Percentiles rank a stretch among this genome's conserved stretches.
These are phyloP conservation scores for Penicillium alfredii DNA, from an alignment of 495 filamentous ascomycete genomes.

Conservation along the genomic window DNA sequence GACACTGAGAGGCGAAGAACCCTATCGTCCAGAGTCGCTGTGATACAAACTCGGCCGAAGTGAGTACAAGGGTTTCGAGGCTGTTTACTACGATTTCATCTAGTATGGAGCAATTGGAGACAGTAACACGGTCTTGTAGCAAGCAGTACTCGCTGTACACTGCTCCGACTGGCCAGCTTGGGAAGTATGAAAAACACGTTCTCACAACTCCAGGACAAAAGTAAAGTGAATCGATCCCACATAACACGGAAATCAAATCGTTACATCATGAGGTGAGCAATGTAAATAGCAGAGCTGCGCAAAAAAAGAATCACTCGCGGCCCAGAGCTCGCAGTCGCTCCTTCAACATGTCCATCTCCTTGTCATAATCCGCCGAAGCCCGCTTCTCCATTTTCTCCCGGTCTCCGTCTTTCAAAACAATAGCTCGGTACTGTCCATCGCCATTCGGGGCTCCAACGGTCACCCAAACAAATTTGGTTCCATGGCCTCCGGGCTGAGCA, in stretches of 20 bases:
- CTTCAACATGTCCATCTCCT: constrained; percentile 31
- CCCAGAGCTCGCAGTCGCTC: constrained; percentile 32
- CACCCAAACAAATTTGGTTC: constrained; percentile 76
- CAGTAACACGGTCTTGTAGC: too few relatives aligned
- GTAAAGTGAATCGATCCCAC: constrained; percentile 7
- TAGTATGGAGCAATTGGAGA: too few relatives aligned
- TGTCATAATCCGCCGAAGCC: constrained; percentile 16
- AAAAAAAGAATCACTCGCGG: constrained; percentile 10
- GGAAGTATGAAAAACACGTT: constrained; percentile 2
- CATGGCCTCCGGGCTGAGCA: constrained; percentile 39
- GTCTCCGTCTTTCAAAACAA: constrained; percentile 30
- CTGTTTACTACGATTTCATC: too few relatives aligned
- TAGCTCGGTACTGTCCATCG: constrained; percentile 50
- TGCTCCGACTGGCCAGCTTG: too few relatives aligned
- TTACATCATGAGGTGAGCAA: constrained; percentile 22
- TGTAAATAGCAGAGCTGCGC: constrained; percentile 10
- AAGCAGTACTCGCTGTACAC: too few relatives aligned
- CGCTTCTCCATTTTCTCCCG: constrained; percentile 10
- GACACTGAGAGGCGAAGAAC: too few relatives aligned
- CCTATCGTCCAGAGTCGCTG: too few relatives aligned
- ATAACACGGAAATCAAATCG: constrained; percentile 13
- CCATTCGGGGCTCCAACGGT: constrained; percentile 73
- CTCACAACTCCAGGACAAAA: constrained; percentile 2
- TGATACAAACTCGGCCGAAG: too few relatives aligned
- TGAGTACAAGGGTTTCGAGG: too few relatives aligned